These are phyloP conservation scores for Apiospora malaysiana DNA, from an alignment of 2,329 filamentous ascomycete species.

Conservation along the genomic window DNA sequence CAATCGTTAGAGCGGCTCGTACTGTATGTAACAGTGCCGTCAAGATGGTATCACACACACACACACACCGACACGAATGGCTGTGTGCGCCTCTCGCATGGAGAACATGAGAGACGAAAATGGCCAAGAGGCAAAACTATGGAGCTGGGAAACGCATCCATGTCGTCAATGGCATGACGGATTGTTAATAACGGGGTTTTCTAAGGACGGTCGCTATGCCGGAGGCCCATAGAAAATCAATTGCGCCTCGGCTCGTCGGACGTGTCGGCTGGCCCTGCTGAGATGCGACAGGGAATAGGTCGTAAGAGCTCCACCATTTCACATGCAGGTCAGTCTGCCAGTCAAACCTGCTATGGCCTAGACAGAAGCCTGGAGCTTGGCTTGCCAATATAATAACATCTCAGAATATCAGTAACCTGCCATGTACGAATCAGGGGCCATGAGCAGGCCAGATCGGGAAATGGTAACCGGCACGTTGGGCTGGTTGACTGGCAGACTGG, in stretches of 20 bases:
- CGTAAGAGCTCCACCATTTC: not conserved
- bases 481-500: too few relatives aligned
- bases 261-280: not conserved
- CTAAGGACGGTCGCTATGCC: not conserved
- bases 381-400: not conserved
- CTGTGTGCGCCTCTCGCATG: not conserved
- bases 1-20: not conserved
- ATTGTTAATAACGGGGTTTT: not conserved
- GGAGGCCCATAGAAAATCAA: not conserved
- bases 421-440: not conserved
- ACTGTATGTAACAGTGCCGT: not conserved
- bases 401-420: not conserved
- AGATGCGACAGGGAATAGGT: not conserved
- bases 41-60: conserved; percentile 4
- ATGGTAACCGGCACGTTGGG: not conserved
- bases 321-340: not conserved
- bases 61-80: not conserved
- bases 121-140: not conserved
- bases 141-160: not conserved
- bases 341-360: not conserved
- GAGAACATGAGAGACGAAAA: not conserved
- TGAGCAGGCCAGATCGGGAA: not conserved
- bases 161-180: conserved; percentile 10
- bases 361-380: too few relatives aligned
- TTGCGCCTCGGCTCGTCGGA: conserved; percentile 12